phyloP scores from a whole-genome alignment of 176 grass and related monocot species.

The Rhynchospora pubera region DNA sequence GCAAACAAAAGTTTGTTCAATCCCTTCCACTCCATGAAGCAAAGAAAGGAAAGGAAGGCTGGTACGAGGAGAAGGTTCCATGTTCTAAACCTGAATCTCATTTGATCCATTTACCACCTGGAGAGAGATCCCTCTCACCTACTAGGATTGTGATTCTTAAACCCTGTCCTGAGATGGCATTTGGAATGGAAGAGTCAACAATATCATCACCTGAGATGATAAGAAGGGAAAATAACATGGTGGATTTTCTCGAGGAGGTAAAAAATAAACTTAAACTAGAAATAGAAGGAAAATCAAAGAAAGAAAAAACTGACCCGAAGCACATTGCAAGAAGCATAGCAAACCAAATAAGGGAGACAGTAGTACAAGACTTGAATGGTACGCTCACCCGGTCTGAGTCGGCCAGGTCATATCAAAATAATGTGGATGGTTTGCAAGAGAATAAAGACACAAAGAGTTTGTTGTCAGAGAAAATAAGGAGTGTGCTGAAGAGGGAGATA shows the following conservation, averaged over 20 bases:
- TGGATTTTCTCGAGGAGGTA: constrained; percentile 89
- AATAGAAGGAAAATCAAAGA: constrained; percentile 43
- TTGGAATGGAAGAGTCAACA: constrained; percentile 56
- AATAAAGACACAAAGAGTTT: constrained; percentile 48
- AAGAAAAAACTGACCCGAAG: constrained; percentile 45
- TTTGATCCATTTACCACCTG: constrained; percentile 11
- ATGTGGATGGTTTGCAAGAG: constrained; percentile 30
- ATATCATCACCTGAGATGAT: constrained; percentile 73
- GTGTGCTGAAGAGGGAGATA: constrained; percentile 50
- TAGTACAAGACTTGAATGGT: constrained; percentile 47
- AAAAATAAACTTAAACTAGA: constrained; percentile 74
- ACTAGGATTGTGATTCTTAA: constrained; percentile 91
- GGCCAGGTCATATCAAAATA: constrained; percentile 46
- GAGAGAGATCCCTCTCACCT: constrained; percentile 42
- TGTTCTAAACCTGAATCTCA: constrained; percentile 3
- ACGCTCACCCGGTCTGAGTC: constrained; percentile 50
- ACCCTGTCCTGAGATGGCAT: constrained; percentile 59
- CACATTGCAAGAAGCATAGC: constrained; percentile 61
- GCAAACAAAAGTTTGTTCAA: constrained; percentile 14
- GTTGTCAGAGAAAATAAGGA: constrained; percentile 62
- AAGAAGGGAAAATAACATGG: constrained; percentile 79
- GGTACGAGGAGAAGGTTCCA: not conserved
- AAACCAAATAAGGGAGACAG: constrained; percentile 67
- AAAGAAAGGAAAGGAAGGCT: constrained; percentile 25
- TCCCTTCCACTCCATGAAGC: not conserved